A percentile compares a stretch with the other conserved stretches of the same genome.
These are phyloP conservation scores for Phoma sp. DNA, from an alignment of 2,329 filamentous ascomycete species.

Conservation along the genomic window DNA sequence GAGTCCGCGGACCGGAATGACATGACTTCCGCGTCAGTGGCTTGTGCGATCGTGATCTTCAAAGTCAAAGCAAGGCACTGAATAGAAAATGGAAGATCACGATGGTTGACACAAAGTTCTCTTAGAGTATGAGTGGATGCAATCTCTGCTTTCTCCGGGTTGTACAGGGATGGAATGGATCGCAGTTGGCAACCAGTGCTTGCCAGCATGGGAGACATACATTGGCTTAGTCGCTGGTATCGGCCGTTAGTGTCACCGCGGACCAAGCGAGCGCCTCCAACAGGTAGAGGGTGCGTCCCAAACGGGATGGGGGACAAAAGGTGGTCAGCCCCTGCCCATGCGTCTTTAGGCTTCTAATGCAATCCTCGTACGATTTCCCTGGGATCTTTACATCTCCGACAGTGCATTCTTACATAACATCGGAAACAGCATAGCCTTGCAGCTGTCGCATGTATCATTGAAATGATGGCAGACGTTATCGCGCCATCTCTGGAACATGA, in stretches of 20 bases:
- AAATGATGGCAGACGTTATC: conserved; percentile 18
- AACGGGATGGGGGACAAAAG: conserved; percentile 6
- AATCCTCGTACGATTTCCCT: conserved; percentile 31
- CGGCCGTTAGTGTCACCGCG: conserved; percentile 1
- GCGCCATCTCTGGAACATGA: conserved; percentile 14
- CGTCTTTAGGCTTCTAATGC: conserved; percentile 6
- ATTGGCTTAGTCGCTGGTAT: background rate
- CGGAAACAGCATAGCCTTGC: conserved; percentile 15
- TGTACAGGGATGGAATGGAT: background rate
- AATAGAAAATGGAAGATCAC: background rate
- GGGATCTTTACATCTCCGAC: conserved; percentile 1
- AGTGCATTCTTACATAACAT: conserved; percentile 10
- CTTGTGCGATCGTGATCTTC: background rate
- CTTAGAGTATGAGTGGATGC: background rate
- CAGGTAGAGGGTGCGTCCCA: background rate
- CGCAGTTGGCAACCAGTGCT: background rate
- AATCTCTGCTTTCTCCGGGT: background rate
- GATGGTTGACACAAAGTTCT: background rate
- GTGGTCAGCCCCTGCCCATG: conserved; percentile 15
- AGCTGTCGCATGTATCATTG: conserved; percentile 2
- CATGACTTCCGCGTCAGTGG: conserved; percentile 12
- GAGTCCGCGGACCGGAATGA: background rate
- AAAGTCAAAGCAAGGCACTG: background rate
- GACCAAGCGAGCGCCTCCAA: background rate
- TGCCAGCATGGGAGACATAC: conserved; percentile 2